Percentiles rank a stretch among this genome's conserved stretches.
phyloP scores from a whole-genome alignment of 2,329 filamentous ascomycete species.

The Lachnellula subtilissima region DNA sequence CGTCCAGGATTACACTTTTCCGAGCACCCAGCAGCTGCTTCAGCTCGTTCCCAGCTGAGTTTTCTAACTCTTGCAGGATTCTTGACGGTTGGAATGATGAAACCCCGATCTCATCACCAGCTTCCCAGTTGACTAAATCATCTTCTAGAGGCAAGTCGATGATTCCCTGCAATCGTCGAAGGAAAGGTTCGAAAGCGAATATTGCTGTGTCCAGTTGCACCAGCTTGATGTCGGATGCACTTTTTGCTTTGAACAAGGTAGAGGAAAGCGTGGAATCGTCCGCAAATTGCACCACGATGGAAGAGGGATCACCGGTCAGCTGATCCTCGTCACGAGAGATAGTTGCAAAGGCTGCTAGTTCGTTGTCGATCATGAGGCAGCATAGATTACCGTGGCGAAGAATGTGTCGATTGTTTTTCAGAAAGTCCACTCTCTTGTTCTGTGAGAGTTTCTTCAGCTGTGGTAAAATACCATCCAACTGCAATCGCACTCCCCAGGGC shows the following conservation, averaged over 20 bases:
- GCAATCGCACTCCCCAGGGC: constrained; percentile 39
- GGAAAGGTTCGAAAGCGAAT: constrained; percentile 65
- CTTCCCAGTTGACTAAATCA: constrained; percentile 41
- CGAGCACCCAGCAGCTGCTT: constrained; percentile 28
- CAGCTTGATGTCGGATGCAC: constrained; percentile 39
- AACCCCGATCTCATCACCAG: constrained; percentile 7
- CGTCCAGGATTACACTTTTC: constrained; percentile 39
- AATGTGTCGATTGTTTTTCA: constrained; percentile 44
- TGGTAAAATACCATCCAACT: constrained; percentile 39
- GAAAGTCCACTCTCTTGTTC: constrained; percentile 37
- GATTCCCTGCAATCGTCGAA: constrained; percentile 54
- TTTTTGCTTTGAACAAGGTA: constrained; percentile 42
- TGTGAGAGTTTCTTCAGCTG: constrained; percentile 33
- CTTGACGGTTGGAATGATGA: constrained; percentile 17
- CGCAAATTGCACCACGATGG: constrained; percentile 48
- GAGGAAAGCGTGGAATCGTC: constrained; percentile 42
- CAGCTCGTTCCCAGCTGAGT: constrained; percentile 27
- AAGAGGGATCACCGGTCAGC: constrained; percentile 41
- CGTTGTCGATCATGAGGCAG: constrained; percentile 47
- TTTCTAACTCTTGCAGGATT: constrained; percentile 27
- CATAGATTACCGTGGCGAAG: constrained; percentile 58
- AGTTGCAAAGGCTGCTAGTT: constrained; percentile 56
- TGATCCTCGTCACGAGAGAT: constrained; percentile 47
- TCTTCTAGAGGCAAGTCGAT: constrained; percentile 51
- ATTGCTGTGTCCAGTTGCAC: constrained; percentile 59